Conservation (phyloP, 176 grass and related monocot species). For the Oryza glaberrima region DNA sequence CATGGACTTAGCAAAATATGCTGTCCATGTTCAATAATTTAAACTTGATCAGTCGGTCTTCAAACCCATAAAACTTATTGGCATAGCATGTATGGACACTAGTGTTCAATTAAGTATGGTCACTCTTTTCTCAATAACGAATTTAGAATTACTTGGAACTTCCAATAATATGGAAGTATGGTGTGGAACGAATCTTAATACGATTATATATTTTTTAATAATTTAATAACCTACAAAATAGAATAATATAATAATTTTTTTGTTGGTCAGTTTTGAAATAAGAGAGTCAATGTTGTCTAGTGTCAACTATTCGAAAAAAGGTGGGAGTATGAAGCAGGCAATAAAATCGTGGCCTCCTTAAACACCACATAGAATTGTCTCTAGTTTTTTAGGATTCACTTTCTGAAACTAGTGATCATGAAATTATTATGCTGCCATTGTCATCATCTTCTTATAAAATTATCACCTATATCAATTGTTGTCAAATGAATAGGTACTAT, state of each 20-base stretch:
- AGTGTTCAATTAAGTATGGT: neutral
- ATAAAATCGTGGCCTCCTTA: neutral
- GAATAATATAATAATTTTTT: neutral
- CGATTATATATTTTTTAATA: neutral
- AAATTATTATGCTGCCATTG: neutral
- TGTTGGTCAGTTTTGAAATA: neutral
- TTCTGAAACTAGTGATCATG: neutral
- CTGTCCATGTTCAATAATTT: neutral
- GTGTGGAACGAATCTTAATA: neutral
- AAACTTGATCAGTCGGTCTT: neutral
- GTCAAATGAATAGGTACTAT: conserved; percentile 7
- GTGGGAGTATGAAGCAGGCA: neutral
- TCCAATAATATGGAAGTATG: neutral
- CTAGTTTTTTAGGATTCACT: neutral
- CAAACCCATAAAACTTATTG: neutral
- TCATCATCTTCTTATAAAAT: conserved; percentile 1
- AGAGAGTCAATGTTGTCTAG: neutral
- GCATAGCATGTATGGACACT: no score
- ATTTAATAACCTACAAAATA: neutral
- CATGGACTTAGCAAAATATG: neutral
- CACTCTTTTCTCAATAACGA: neutral
- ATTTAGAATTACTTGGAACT: neutral
- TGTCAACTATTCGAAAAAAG: neutral
- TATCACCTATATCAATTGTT: neutral
- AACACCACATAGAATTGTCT: neutral